Evolutionary conservation across 2,329 filamentous ascomycete species (phyloP).

Genomic region (Exophiala aquamarina): DNA sequence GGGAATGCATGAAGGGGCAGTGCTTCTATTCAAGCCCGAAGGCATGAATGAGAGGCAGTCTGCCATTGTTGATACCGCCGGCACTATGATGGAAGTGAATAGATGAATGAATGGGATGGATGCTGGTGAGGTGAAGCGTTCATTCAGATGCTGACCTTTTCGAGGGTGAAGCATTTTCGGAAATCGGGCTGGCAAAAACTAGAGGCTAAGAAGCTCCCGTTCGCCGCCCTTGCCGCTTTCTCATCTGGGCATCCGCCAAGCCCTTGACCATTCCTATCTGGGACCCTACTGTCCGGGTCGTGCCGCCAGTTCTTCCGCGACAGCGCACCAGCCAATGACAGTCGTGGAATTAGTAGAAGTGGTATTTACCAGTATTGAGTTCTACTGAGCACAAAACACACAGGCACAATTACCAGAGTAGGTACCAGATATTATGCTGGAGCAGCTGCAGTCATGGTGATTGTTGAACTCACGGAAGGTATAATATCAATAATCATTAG

Average conservation of each 20-base stretch:
- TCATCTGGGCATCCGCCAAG: slow-evolving; percentile 1
- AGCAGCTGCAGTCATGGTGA: background rate
- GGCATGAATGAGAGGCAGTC: slow-evolving; percentile 5
- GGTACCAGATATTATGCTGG: background rate
- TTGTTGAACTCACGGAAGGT: too few species aligned
- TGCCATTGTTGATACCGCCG: slow-evolving; percentile 1
- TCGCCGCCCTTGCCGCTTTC: slow-evolving; percentile 1
- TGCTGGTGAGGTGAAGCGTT: slow-evolving; percentile 1
- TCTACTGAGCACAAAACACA: background rate
- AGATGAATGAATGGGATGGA: background rate
- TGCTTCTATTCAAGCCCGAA: slow-evolving; percentile 10
- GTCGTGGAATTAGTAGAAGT: background rate
- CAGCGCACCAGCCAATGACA: background rate
- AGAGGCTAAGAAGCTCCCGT: slow-evolving; percentile 1
- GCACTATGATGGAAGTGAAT: too few species aligned
- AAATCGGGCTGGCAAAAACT: background rate
- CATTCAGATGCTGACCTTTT: slow-evolving; percentile 11
- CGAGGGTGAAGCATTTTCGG: slow-evolving; percentile 19
- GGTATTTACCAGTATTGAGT: background rate
- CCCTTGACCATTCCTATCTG: background rate
- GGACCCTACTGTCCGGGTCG: slow-evolving; percentile 2
- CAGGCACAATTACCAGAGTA: background rate
- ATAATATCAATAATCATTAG: too few species aligned
- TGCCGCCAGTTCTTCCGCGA: background rate
- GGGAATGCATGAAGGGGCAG: background rate